Evolutionary conservation across 176 grass and related monocot genomes (phyloP), one percentile per base, ranked within the genome.

Genomic region (Bonia amplexicaulis): DNA sequence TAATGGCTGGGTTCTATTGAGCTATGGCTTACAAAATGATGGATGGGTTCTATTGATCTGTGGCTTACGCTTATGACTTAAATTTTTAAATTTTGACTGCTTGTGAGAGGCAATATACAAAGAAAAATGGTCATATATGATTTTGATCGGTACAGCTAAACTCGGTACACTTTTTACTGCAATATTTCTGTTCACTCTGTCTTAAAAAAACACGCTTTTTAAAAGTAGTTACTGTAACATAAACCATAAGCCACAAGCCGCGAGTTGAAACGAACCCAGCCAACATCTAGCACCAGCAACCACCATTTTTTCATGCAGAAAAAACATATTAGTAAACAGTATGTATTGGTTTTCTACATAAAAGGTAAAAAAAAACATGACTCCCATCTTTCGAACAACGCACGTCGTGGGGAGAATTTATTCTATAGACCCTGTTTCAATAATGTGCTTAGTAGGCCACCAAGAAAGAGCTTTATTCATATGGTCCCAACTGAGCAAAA

Each of bases 401-500:
- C 58, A 14, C 25, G 5, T 58, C 60, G n/a, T 70, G 25, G 71
- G 16, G 20, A 33, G 41, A 42, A 84, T 74, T 79, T 87, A 79
- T 90, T 66, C 48, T 83, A 67, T 71, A 66, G 73, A 83, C 76
- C 73, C 60, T 46, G 44, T 83, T 90, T 78, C 89, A 83, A 79
- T 90, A 67, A 83, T 84, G 85, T 79, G 60, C 48, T 33, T 83
- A 66, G 37, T 51, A 61, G 52, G 75, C 31, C 75, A 87, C 77
- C 75, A 87, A 83, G 80, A 84, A 69, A 49, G 51, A 75, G 20
- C 61, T 87, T 87, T 84, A 82, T 69, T 74, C 25, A 68, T 76
- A 70, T 84, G 85, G 89, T 80, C 89, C 85, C 61, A 74, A 22
- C 12, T 69, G 23, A 80, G 75, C 69, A 84, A 87, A 84, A 87